Conservation (phyloP, 2,329 filamentous ascomycete genomes). For the Claviceps africana region DNA sequence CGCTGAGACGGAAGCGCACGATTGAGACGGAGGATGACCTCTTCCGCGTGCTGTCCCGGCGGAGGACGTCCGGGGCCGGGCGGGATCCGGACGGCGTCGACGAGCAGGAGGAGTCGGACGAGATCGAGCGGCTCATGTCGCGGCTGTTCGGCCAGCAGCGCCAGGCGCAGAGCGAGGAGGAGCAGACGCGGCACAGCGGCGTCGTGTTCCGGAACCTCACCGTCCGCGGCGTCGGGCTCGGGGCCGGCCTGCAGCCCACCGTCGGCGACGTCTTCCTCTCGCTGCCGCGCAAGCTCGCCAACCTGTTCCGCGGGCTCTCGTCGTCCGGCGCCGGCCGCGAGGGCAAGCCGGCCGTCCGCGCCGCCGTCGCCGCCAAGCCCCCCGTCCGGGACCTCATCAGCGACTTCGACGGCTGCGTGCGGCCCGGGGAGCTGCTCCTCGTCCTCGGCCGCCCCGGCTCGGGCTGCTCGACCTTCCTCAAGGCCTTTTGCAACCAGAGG, state of each 20-base stretch:
- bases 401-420: conserved; percentile 51
- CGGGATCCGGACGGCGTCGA: conserved; percentile 14
- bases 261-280: conserved; percentile 52
- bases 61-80: conserved; percentile 26
- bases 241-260: conserved; percentile 38
- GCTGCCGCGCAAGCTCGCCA: conserved; percentile 31
- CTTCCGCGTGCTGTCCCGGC: conserved; percentile 32
- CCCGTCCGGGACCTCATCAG: conserved; percentile 52
- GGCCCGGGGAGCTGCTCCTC: conserved; percentile 55
- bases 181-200: conserved; percentile 54
- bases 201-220: conserved; percentile 58
- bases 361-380: conserved; percentile 34
- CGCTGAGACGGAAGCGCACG: conserved; percentile 13
- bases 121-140: conserved; percentile 50
- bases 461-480: conserved; percentile 58
- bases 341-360: conserved; percentile 25
- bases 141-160: conserved; percentile 55
- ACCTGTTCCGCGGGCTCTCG: conserved; percentile 28
- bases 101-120: conserved; percentile 28
- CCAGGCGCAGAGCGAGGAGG: conserved; percentile 52
- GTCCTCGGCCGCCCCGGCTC: conserved; percentile 54
- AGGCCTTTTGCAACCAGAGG: conserved; percentile 57
- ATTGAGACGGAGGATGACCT: conserved; percentile 35
- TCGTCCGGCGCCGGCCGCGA: too few relatives aligned
- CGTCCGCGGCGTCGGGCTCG: conserved; percentile 55